Base-by-base conservation (phyloP, 352 stramenopile genomes). In the Phytophthora multivora region DNA sequence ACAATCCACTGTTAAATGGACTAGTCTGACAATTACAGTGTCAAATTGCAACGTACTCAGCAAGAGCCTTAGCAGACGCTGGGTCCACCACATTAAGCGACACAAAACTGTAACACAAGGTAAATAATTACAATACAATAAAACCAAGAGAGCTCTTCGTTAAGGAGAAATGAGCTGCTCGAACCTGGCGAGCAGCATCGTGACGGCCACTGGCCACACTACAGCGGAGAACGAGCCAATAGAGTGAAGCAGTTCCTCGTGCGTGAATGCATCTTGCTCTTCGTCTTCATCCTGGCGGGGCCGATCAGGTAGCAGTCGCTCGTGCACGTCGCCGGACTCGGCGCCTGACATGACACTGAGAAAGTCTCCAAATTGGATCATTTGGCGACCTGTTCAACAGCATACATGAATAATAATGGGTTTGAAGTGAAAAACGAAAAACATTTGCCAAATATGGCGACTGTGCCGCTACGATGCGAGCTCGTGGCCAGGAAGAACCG, bases 141-240 rank as follows among this genome's bases (percentile, higher is more conserved):
- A 16, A 36, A n/a, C 49, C 15, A 54, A 35, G 28, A 10, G n/a
- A 7, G 11, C 4, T 28, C 9, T n/a, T 23, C 50, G 21, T 25
- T 11, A n/a, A 55, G 4, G 31, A 46, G n/a, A 18, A 43, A 19
- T 25, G 23, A 49, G 23, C 6, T 40, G n/a, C 16, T 40, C 15
- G 4, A 7, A 94, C 85, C 87, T 96, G 6, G 87, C 82, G 5
- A 94, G 54, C 49, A 96, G 59, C 83, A 96, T 96, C 1, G 87
- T 96, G 49, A 81, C 19, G 0, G 85, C 81, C 11, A 96, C 87
- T 0, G 87, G 87, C 77, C 78, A 88, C 15, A 95, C 68, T 33
- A 96, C 84, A 15, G 86, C 86, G 10, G 79, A 93, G 70, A 96
- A 96, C 6, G 86, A 95, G 16, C 86, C 87, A 31, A 96, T 85